These are phyloP conservation scores for Leccinum subfulvum DNA, from an alignment of 1,284 basidiomycete species.

Conservation along the genomic window DNA sequence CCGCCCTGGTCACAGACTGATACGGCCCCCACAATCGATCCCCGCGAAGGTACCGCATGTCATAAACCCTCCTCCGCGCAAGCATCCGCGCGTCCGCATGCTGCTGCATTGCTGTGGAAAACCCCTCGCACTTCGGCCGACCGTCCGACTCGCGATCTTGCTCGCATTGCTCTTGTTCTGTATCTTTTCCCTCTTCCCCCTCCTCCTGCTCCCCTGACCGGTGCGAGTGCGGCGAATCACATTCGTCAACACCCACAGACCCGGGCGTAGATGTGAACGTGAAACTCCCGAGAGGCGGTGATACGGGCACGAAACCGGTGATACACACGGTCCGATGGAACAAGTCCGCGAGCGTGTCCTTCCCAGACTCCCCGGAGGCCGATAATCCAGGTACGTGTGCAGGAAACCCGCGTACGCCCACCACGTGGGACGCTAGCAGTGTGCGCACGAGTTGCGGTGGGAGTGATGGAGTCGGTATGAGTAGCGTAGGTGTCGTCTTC, in stretches of 20 bases:
- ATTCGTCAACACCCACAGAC: background rate
- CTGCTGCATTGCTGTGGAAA: conserved; percentile 25
- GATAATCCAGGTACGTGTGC: conserved; percentile 20
- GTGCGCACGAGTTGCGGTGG: conserved; percentile 33
- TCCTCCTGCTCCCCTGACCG: background rate
- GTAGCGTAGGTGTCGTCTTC: background rate
- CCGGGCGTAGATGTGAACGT: background rate
- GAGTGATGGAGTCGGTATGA: conserved; percentile 23
- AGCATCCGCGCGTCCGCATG: conserved; percentile 37
- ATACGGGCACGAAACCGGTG: conserved; percentile 35
- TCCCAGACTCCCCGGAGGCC: conserved; percentile 19
- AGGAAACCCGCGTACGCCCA: conserved; percentile 28
- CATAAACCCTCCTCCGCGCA: conserved; percentile 45
- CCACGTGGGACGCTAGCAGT: conserved; percentile 17
- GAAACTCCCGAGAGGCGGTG: conserved; percentile 13
- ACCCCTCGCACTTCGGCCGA: background rate
- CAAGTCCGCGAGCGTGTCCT: conserved; percentile 27
- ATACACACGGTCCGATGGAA: conserved; percentile 41
- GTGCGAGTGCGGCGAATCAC: background rate
- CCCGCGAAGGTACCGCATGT: conserved; percentile 43
- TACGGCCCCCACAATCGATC: conserved; percentile 50
- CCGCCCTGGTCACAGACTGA: conserved; percentile 27
- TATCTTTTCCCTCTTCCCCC: background rate
- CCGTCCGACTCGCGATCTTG: background rate
- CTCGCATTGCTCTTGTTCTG: too few relatives aligned